These are phyloP conservation scores for Aegilops speltoides DNA, from an alignment of 176 grass and related monocot species.

Conservation along the genomic window DNA sequence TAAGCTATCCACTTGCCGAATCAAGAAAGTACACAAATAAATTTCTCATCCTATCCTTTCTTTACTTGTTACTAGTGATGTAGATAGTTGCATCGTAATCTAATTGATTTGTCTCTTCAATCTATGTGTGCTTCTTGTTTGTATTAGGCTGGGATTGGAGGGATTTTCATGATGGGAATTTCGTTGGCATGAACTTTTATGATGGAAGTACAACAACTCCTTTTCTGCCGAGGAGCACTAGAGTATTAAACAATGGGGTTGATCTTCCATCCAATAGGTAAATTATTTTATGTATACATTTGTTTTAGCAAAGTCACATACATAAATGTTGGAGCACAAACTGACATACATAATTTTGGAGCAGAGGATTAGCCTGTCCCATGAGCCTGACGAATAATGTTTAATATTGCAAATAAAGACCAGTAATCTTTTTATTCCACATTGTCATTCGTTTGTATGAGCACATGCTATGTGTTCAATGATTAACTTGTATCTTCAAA, in stretches of 20 bases:
- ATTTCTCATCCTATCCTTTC: neutral
- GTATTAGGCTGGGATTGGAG: slow-evolving; percentile 2
- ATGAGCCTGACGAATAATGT: neutral
- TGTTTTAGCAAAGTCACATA: neutral
- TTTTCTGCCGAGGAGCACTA: neutral
- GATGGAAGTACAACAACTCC: neutral
- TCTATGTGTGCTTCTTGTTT: too few species aligned
- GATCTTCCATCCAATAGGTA: neutral
- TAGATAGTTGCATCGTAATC: neutral
- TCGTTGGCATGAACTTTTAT: neutral
- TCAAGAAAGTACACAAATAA: neutral
- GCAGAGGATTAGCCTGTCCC: neutral
- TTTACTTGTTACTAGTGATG: neutral
- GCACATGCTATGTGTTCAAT: neutral
- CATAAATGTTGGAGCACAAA: neutral
- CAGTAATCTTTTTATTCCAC: neutral
- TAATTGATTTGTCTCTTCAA: neutral
- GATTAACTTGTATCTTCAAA: neutral
- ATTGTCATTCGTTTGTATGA: neutral
- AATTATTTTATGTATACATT: neutral
- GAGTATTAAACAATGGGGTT: neutral
- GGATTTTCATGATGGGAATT: neutral
- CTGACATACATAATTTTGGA: neutral
- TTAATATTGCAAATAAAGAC: neutral
- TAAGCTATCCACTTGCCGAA: neutral